phyloP scores from a whole-genome alignment of 176 grass and related monocot species.

The Musa acuminata region DNA sequence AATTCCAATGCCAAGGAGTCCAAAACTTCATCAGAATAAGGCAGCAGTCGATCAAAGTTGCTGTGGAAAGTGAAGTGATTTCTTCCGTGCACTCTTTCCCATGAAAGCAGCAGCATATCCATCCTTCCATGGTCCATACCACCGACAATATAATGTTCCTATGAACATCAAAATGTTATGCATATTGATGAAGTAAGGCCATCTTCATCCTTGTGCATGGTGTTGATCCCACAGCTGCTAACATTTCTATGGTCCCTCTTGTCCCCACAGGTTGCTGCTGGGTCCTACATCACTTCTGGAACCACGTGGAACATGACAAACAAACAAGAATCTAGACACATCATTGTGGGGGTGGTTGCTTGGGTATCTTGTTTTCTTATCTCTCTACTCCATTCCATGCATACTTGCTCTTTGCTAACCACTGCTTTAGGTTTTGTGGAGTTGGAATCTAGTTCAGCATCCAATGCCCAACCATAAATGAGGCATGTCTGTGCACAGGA shows the following conservation, averaged over 20 bases:
- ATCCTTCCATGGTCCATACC: too few relatives aligned
- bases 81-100: too few relatives aligned
- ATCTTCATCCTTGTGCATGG: not conserved
- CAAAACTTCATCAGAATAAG: too few relatives aligned
- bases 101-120: too few relatives aligned
- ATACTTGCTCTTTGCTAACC: not conserved
- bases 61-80: too few relatives aligned
- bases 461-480: not conserved
- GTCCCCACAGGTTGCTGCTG: too few relatives aligned
- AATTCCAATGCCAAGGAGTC: too few relatives aligned
- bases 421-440: not conserved
- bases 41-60: too few relatives aligned
- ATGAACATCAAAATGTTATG: too few relatives aligned
- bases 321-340: not conserved
- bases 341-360: not conserved
- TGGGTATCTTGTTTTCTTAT: not conserved
- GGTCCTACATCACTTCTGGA: not conserved
- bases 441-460: not conserved
- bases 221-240: not conserved
- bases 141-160: too few relatives aligned
- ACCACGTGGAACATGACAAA: not conserved
- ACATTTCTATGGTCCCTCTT: not conserved
- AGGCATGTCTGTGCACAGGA: too few relatives aligned
- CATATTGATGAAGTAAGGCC: too few relatives aligned
- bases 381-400: not conserved